Conservation (phyloP, 306 rosid species). For the Dryas drummondii region DNA sequence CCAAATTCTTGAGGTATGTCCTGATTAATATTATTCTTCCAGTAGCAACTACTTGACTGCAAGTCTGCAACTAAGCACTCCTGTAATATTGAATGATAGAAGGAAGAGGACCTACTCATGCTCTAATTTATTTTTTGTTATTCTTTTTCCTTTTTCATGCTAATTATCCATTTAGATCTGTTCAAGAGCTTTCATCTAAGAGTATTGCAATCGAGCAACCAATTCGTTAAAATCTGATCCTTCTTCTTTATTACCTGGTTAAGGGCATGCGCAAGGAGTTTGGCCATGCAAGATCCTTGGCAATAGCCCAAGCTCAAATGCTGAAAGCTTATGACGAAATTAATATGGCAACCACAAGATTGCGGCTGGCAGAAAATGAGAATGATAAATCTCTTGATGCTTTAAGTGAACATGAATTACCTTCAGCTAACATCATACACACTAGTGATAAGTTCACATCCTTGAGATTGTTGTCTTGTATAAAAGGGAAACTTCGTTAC, state of each 20-base stretch:
- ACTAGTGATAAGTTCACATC: slow-evolving; percentile 81
- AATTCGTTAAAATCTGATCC: slow-evolving; percentile 18
- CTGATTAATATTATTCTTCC: slow-evolving; percentile 14
- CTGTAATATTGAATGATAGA: slow-evolving; percentile 12
- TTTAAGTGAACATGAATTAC: slow-evolving; percentile 64
- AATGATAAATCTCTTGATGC: slow-evolving; percentile 72
- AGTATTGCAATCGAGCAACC: slow-evolving; percentile 8
- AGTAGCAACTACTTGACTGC: slow-evolving; percentile 22
- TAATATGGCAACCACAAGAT: slow-evolving; percentile 84
- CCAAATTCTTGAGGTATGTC: slow-evolving; percentile 75
- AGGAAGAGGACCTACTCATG: background rate
- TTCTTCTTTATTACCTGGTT: slow-evolving; percentile 25
- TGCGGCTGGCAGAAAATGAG: slow-evolving; percentile 58
- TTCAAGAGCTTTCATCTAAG: slow-evolving; percentile 11
- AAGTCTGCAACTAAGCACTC: slow-evolving; percentile 10
- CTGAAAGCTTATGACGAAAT: slow-evolving; percentile 91
- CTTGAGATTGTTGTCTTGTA: slow-evolving; percentile 53
- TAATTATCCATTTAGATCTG: slow-evolving; percentile 1
- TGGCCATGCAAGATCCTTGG: slow-evolving; percentile 84
- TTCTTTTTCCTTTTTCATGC: background rate
- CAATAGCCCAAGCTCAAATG: slow-evolving; percentile 87
- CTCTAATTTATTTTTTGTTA: background rate
- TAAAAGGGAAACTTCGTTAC: slow-evolving; percentile 92
- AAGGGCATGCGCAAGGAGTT: slow-evolving; percentile 97
- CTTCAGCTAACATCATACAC: slow-evolving; percentile 59